Percentiles rank a stretch among this genome's conserved stretches.
Evolutionary conservation across 495 filamentous ascomycete species (phyloP).

Genomic region (Penicillium waksmanii): DNA sequence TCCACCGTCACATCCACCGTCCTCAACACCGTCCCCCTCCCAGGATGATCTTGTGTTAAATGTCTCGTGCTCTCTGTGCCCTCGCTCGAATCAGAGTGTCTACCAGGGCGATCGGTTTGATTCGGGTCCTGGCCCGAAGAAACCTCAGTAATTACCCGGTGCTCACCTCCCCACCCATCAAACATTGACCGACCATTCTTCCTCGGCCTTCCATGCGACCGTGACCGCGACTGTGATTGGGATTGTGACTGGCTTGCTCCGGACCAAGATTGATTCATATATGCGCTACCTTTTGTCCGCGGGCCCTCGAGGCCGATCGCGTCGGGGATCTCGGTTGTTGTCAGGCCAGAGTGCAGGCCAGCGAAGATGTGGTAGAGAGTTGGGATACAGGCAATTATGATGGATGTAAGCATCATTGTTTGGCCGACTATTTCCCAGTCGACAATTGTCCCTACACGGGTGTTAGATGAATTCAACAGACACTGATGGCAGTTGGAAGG

Average conservation of each 20-base stretch:
- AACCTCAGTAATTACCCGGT: slow-evolving; percentile 16
- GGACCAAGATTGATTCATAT: slow-evolving; percentile 17
- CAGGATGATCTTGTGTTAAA: slow-evolving; percentile 16
- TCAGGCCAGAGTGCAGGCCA: slow-evolving; percentile 40
- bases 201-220: slow-evolving; percentile 2
- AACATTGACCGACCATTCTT: slow-evolving; percentile 11
- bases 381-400: slow-evolving; percentile 38
- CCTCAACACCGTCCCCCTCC: slow-evolving; percentile 17
- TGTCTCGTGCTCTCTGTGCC: slow-evolving; percentile 14
- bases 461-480: slow-evolving; percentile 4
- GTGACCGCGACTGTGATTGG: background rate
- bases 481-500: background rate
- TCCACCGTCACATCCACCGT: slow-evolving; percentile 31
- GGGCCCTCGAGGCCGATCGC: slow-evolving; percentile 23
- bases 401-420: slow-evolving; percentile 32
- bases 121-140: background rate
- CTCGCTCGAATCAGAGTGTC: background rate
- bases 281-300: slow-evolving; percentile 18
- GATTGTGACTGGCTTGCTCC: slow-evolving; percentile 4
- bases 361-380: slow-evolving; percentile 44
- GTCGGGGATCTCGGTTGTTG: slow-evolving; percentile 31
- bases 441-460: slow-evolving; percentile 24
- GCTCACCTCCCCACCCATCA: slow-evolving; percentile 11
- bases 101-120: background rate
- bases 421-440: slow-evolving; percentile 19